Evolutionary conservation across 2,329 filamentous ascomycete species (phyloP).

Genomic region (Xylaria sp.): DNA sequence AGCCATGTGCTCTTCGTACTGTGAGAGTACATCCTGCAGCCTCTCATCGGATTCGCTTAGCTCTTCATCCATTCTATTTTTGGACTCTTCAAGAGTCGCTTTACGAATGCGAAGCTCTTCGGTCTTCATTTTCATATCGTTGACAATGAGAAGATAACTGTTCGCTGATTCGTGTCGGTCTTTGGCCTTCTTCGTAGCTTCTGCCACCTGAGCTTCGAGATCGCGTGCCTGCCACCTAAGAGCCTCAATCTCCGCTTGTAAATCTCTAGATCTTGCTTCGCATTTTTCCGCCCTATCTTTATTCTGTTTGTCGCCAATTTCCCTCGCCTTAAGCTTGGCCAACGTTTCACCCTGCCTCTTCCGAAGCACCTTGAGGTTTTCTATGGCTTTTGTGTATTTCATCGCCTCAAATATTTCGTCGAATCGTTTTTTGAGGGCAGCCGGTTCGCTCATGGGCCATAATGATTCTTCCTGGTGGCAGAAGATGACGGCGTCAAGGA

Average conservation of each 20-base stretch:
- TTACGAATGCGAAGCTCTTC: constrained; percentile 78
- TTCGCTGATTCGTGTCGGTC: constrained; percentile 79
- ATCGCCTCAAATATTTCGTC: constrained; percentile 97
- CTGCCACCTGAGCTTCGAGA: constrained; percentile 70
- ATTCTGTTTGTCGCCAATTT: constrained; percentile 81
- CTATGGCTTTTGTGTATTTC: constrained; percentile 97
- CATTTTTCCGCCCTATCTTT: constrained; percentile 84
- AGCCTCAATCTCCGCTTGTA: constrained; percentile 74
- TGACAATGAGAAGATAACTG: constrained; percentile 78
- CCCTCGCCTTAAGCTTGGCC: constrained; percentile 76
- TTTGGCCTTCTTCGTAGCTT: constrained; percentile 66
- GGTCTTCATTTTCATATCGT: constrained; percentile 79
- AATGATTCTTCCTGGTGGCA: constrained; percentile 98
- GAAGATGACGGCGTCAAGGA: constrained; percentile 96
- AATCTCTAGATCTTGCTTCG: constrained; percentile 71
- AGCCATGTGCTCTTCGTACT: constrained; percentile 81
- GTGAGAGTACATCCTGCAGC: constrained; percentile 75
- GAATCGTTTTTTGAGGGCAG: constrained; percentile 88
- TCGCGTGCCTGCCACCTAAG: constrained; percentile 68
- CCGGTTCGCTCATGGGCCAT: constrained; percentile 94
- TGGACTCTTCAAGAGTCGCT: constrained; percentile 76
- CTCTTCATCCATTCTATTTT: constrained; percentile 75
- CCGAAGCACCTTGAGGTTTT: constrained; percentile 87
- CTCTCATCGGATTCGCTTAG: constrained; percentile 81
- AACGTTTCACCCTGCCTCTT: constrained; percentile 86